Evolutionary conservation across 139 green algal species (phyloP), one percentile per base, ranked within the genome.

Genomic region (Coelastrella sp.): DNA sequence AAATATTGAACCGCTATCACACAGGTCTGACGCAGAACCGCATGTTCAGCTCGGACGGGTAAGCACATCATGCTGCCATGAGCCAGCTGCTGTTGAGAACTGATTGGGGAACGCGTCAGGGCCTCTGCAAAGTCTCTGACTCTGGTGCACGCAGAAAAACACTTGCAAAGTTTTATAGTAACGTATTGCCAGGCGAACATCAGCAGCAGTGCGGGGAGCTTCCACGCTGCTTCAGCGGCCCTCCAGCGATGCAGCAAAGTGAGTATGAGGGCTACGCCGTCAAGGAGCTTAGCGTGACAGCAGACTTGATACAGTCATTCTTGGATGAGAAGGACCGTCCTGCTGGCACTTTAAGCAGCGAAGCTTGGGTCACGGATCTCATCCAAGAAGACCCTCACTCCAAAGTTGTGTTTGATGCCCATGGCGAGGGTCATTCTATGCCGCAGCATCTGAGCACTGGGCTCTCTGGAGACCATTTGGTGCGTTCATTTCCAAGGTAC

Each of bases 371-470:
- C 68, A 24, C 68, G 59, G 25, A 79, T 4, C 19, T 63, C 20
- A 59, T 68, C 20, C 14, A 25, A 49, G 27, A 78, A 57, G 19
- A 87, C 49, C 27, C 82, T 35, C 25, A 58, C 17, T 59, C 60
- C 27, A 78, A 65, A 27, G 82, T 87, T 19, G 82, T 87, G 3
- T 87, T 87, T 49, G 27, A 20, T 25, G 82, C 82, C 15, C 49
- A 87, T 7, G 82, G 82, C 56, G 17, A 87, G 15, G 82, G 65
- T 17, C 25, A 78, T 9, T 59, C 82, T 12, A 87, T 74, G 81
- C 58, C 81, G 59, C 81, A 86, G 81, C 81, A 86, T 56, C 81
- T 86, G 10, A 86, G 82, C 82, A 87, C 82, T 19, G 82, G 82
- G 25, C 65, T 87, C 25, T 78, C 65, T 49, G 63, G 63, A 24